These are phyloP conservation scores for Flaveria trinervia DNA, from an alignment of 129 eudicot species.

Conservation along the genomic window DNA sequence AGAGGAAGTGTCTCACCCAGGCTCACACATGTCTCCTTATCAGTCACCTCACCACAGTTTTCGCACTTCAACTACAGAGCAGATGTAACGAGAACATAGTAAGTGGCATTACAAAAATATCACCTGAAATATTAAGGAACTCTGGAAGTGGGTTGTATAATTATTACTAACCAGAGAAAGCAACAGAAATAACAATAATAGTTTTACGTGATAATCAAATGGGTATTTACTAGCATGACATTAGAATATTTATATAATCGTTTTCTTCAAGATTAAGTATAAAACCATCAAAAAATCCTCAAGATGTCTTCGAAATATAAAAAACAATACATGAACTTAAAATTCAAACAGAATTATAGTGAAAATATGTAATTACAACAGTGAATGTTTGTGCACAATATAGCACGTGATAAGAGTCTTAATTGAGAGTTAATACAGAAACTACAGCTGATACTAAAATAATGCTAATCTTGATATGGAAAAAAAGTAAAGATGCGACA, in stretches of 20 bases:
- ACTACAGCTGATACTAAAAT: constrained; percentile 10
- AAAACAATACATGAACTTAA: constrained; percentile 1
- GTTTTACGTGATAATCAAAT: constrained; percentile 5
- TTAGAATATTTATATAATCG: background rate
- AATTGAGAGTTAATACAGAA: background rate
- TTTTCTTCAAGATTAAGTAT: constrained; percentile 14
- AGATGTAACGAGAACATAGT: constrained; percentile 15
- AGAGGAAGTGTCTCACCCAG: constrained; percentile 62
- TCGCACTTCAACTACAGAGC: constrained; percentile 40
- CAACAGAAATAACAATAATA: background rate
- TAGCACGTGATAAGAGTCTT: constrained; percentile 10
- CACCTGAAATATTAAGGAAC: constrained; percentile 1
- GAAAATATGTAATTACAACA: background rate
- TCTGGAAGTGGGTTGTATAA: constrained; percentile 26
- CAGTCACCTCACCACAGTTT: constrained; percentile 46
- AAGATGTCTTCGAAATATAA: background rate
- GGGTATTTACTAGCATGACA: background rate
- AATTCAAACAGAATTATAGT: constrained; percentile 1
- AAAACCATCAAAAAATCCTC: constrained; percentile 20
- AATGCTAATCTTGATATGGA: background rate
- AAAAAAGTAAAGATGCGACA: background rate
- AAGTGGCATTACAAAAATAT: constrained; percentile 5
- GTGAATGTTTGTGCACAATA: constrained; percentile 14
- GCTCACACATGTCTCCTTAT: constrained; percentile 57
- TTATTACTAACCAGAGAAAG: background rate